Base-by-base conservation (phyloP, 108 stramenopile species). In the Nitzschia sp. region DNA sequence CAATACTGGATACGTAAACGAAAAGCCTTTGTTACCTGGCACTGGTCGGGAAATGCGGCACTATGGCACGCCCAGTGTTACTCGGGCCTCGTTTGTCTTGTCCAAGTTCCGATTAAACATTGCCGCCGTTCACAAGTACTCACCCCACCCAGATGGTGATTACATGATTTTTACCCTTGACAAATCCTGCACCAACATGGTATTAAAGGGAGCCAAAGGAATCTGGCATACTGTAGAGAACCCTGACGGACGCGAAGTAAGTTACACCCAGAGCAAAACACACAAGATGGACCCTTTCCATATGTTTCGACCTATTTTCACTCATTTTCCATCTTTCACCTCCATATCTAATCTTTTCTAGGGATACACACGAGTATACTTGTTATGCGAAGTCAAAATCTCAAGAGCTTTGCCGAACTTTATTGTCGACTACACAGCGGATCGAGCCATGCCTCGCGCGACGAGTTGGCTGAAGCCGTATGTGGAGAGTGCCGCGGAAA, bases 131-230 rank as follows among this genome's bases (percentile, higher is more conserved):
- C 93, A 94, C 73, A 85, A 81, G 35, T 94, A 94, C 44, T 69
- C 82, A 3, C 90, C 90, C 11, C 93, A 94, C 68, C 86, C 88
- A 0, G 58, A 81, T 52, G 93, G 93, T 0, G 85, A 94, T 53
- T 94, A 90, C 75, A 94, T 94, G 93, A 79, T 81, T 8, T 94
- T 94, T 59, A 90, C 85, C 3, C 60, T 94, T 52, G 93, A 94
- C 74, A 85, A 83, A 3, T 89, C 85, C 1, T 85, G 88, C 72
- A 86, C 83, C 1, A 91, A 91, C 63, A 73, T 86, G 64, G 93
- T 90, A 0, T 45, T 94, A 47, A 86, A 91, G 63, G 84, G 81
- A 58, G 93, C 93, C 19, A 94, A 94, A 66, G 93, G 93, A 0
- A 85, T 89, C n/a, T 94, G 93, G 93, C 80, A 94, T 73, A 94